Base-by-base conservation (phyloP, 2,329 filamentous ascomycete species). In the Chaetomiaceae sp. region DNA sequence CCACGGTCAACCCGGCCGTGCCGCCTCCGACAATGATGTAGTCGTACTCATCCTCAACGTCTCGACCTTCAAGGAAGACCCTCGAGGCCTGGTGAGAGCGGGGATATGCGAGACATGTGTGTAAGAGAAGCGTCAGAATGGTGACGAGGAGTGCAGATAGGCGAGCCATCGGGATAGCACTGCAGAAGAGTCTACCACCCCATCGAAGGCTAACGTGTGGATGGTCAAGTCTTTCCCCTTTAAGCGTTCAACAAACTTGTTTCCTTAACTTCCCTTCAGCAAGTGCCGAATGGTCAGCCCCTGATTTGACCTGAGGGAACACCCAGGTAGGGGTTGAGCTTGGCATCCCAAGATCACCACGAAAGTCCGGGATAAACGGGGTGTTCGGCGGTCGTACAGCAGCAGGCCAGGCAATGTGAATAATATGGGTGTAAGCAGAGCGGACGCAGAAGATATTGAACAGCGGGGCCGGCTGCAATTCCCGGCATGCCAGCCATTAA, bases 31-130 rank as follows among this genome's bases (percentile, higher is more conserved):
- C 48, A 19, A 63, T 52, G 46, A 63, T 44, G 44, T 63, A 63
- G 56, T 63, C 61, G 37, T 73, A 77, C 3, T 54, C 42, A 19
- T 48, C 31, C 4, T 55, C 49, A 17, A 57, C 51, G 27, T 58
- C 62, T 6, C 51, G 47, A 9, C 48, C 38, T n/a, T 53, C 20
- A 22, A 53, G 22, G 11, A 54, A 37, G 2, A 59, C 31, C 4
- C 38, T 54, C 9, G 54, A 42, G 2, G 56, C 49, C 11, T 33
- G 47, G 7, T 54, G 46, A 14, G 29, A 7, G n/a, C 53, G 53
- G 17, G 53, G 27, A 11, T 47, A 38, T 4, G 39, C 58, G 1
- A 46, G 31, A n/a, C 46, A 49, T 1, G 34, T 23, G 3, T 29
- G 23, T 2, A 15, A 33, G 14, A 38, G 19, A 34, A 54, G 17